Percentiles rank a stretch among this genome's conserved stretches.
Conservation (phyloP, 164 flowering plant species). For the Annona cherimola region DNA sequence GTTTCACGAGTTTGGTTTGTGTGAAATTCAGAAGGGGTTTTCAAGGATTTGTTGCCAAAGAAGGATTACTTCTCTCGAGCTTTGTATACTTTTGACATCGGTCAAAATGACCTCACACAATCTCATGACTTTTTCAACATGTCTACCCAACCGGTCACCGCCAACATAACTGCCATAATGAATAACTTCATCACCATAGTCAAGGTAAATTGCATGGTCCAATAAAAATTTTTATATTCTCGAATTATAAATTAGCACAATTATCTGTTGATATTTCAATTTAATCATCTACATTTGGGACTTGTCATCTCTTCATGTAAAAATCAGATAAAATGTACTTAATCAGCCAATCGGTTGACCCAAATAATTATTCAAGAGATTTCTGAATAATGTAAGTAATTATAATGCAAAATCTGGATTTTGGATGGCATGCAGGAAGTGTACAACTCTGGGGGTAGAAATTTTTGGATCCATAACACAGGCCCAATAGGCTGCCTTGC, state of each 20-base stretch:
- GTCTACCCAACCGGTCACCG: slow-evolving; percentile 33
- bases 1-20: too few species aligned
- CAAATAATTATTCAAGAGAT: too few species aligned
- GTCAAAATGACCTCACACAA: slow-evolving; percentile 45
- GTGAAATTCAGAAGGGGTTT: slow-evolving; percentile 29
- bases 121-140: slow-evolving; percentile 32
- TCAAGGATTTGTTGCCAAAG: slow-evolving; percentile 22
- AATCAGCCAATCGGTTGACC: too few species aligned
- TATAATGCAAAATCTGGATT: too few species aligned
- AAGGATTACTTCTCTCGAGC: slow-evolving; percentile 37
- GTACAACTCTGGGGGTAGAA: slow-evolving; percentile 42
- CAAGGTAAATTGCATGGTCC: not conserved
- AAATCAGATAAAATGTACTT: too few species aligned
- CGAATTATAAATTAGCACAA: too few species aligned
- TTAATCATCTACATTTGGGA: too few species aligned
- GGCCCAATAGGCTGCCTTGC: slow-evolving; percentile 59
- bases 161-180: slow-evolving; percentile 38
- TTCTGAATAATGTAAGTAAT: too few species aligned
- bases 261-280: too few species aligned
- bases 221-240: too few species aligned
- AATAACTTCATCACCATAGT: slow-evolving; percentile 22
- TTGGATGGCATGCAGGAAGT: slow-evolving; percentile 17
- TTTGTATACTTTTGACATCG: slow-evolving; percentile 55
- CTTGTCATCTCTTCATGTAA: too few species aligned
- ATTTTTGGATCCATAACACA: slow-evolving; percentile 61